Evolutionary conservation across 495 filamentous ascomycete genomes (phyloP), one percentile per base, ranked within the genome.

Genomic region (Thermothielavioides terrestris): DNA sequence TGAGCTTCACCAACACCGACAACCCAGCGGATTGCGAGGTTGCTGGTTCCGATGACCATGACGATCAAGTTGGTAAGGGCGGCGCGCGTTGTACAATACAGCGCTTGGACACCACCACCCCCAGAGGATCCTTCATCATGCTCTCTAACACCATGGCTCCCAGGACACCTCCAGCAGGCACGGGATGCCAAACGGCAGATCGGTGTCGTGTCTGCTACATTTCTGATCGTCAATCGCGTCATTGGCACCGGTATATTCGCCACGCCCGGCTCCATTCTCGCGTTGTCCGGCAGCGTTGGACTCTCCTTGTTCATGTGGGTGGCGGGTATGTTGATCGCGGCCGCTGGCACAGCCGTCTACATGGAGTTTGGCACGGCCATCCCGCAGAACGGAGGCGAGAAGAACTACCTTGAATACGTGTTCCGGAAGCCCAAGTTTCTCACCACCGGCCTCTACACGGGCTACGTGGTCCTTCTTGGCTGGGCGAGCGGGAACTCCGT

Each of bases 221-320:
- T 71, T 51, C 59, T 71, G 15, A 68, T 73, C 40, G 66, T 72
- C 58, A 75, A 75, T n/a, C 81, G 83, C 1, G 80, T 90, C 7
- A 82, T 90, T 46, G 86, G 86, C 0, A 83, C 78, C 48, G 86
- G 85, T n/a, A 85, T 90, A 56, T 90, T 88, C 59, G 81, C 84
- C 1, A 86, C 82, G 0, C 85, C 84, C 0, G 82, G 83, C 17
- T 70, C 77, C 12, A 85, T 90, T 51, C 69, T 82, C 9, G 68
- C 75, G 26, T 79, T 80, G 0, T 76, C 78, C 23, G 85, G 86
- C 12, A 88, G 85, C 54, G 69, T 85, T 6, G 86, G 85, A 6
- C 66, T 86, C 11, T 76, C 82, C 0, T 58, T 89, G 3, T 62
- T 79, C 34, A 63, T 88, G 31, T 90, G 85, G 85, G 52, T 85